A percentile compares a stretch with the other conserved stretches of the same genome.
These are phyloP conservation scores for Russula emetica DNA, from an alignment of 768 basidiomycete genomes.

Conservation along the genomic window DNA sequence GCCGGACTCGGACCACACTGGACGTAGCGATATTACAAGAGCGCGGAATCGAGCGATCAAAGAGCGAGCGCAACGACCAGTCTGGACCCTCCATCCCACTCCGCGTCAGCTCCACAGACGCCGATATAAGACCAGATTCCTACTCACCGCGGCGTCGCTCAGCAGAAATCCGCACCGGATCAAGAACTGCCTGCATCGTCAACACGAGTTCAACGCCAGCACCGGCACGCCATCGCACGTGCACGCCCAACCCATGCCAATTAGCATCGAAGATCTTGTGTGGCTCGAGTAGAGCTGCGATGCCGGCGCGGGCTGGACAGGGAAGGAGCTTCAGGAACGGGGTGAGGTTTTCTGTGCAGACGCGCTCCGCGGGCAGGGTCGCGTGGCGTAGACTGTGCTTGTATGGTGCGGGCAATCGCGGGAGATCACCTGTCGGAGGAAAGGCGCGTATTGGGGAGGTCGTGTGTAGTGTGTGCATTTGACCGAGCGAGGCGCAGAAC, in stretches of 20 bases:
- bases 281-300: constrained; percentile 78
- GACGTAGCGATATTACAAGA: constrained; percentile 66
- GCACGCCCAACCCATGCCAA: constrained; percentile 85
- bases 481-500: constrained; percentile 89
- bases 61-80: constrained; percentile 68
- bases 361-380: constrained; percentile 72
- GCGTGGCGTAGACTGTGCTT: constrained; percentile 59
- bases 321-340: constrained; percentile 94
- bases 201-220: constrained; percentile 60
- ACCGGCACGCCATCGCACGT: constrained; percentile 56
- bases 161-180: constrained; percentile 61
- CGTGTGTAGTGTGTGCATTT: constrained; percentile 69
- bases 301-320: constrained; percentile 83
- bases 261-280: constrained; percentile 84
- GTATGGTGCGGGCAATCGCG: constrained; percentile 37
- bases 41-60: constrained; percentile 58
- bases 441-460: constrained; percentile 54
- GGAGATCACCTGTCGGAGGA: constrained; percentile 20
- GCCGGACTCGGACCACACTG: constrained; percentile 49
- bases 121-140: neutral
- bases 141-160: constrained; percentile 52
- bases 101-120: neutral
- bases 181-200: constrained; percentile 69
- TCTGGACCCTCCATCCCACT: constrained; percentile 41
- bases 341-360: constrained; percentile 97